Conservation (phyloP, 169 alveolate genomes). For the Pseudocohnilembus persalinus region DNA sequence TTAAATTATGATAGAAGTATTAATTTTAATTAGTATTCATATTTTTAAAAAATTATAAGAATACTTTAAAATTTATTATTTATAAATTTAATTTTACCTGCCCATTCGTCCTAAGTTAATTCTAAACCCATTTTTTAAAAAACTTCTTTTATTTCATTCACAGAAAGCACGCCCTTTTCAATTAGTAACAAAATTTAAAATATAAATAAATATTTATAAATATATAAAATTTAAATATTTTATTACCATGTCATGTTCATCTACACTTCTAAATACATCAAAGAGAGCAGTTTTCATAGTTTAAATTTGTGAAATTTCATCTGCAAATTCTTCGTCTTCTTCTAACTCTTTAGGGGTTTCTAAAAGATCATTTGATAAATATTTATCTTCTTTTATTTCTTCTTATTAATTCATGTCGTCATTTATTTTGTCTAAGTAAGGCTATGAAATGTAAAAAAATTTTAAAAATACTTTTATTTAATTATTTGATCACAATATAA, state of each 20-base stretch:
- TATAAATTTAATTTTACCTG: not conserved
- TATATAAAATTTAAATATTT: no score
- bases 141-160: constrained; percentile 34
- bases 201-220: no score
- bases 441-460: not conserved
- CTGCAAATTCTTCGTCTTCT: constrained; percentile 13
- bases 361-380: constrained; percentile 28
- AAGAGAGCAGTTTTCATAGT: constrained; percentile 27
- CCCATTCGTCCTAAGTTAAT: not conserved
- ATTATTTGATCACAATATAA: no score
- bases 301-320: constrained; percentile 37
- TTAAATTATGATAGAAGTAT: no score
- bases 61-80: not conserved
- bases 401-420: constrained; percentile 37
- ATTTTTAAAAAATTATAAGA: constrained; percentile 15
- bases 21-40: no score
- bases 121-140: constrained; percentile 38
- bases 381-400: constrained; percentile 32
- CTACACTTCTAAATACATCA: constrained; percentile 40
- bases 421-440: constrained; percentile 28
- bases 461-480: no score
- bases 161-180: constrained; percentile 27
- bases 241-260: constrained; percentile 35
- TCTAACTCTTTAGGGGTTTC: constrained; percentile 21
- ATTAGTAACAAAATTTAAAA: no score